Conservation (phyloP, 805 yeast genomes). For the Wickerhamomyces ciferrii region DNA sequence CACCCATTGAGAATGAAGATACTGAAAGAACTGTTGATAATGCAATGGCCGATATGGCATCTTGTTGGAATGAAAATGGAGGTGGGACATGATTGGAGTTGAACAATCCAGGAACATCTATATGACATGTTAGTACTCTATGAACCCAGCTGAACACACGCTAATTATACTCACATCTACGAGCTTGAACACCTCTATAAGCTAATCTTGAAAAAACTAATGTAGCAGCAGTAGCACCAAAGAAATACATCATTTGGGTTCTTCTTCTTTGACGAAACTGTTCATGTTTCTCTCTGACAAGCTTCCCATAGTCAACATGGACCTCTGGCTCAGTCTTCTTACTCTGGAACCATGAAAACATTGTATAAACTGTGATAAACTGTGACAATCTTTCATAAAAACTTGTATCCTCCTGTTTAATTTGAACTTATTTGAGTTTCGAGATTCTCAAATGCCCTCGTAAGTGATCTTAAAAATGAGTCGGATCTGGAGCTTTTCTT, state of each 20-base stretch:
- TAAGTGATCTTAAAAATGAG: too few species aligned
- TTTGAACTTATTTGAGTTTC: too few species aligned
- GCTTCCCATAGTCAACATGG: conserved; percentile 8
- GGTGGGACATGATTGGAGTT: conserved; percentile 88
- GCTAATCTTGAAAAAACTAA: conserved; percentile 70
- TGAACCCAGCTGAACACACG: conserved; percentile 7
- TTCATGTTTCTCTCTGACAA: conserved; percentile 9
- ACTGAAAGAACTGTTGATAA: conserved; percentile 76
- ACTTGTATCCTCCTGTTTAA: too few species aligned
- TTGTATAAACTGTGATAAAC: too few species aligned
- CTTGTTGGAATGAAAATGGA: conserved; percentile 70
- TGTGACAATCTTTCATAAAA: too few species aligned
- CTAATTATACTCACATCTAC: conserved; percentile 44
- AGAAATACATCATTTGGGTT: conserved; percentile 66
- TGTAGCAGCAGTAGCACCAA: conserved; percentile 68
- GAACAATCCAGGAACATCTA: conserved; percentile 64
- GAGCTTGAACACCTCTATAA: conserved; percentile 62
- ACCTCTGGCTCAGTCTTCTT: conserved; percentile 2
- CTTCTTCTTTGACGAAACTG: conserved; percentile 43
- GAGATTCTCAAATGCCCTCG: too few species aligned
- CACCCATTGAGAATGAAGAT: conserved; percentile 64
- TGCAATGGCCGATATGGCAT: conserved; percentile 80
- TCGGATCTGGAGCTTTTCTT: too few species aligned
- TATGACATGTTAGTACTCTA: neutral
- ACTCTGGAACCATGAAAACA: neutral